Evolutionary conservation across 345 rosid species (phyloP), one percentile per base, ranked within the genome.

Genomic region (Aquilaria yunnanensis): DNA sequence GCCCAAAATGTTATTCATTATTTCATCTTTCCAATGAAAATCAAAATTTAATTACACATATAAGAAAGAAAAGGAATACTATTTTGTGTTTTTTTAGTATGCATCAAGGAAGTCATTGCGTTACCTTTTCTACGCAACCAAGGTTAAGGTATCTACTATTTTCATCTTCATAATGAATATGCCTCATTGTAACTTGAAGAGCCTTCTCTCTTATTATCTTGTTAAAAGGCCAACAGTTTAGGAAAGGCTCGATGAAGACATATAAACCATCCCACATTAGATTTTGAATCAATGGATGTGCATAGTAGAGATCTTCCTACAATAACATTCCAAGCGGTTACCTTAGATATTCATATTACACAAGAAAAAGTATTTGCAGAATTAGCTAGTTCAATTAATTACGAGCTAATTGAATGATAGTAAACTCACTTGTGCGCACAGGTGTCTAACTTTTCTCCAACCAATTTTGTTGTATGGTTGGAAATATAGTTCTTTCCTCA

Each of bases 81-180:
- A 23, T 23, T 23, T 23, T 23, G 23, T 23, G 23, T 23, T 23
- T 23, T 23, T 23, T 23, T 23, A 23, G 23, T 23, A 23, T 23
- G 23, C 23, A 23, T 23, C 23, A 23, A 23, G 23, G 51, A 47
- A 32, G 51, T 14, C 49, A 30, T 14, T 13, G 10, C 32, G 23
- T 23, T 71, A 84, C 89, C 86, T 84, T 84, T 68, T 75, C 81
- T 51, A 75, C 71, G 14, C 84, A 72, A 57, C 86, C 89, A 65
- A 79, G 82, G 58, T 85, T 76, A 52, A 82, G 69, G 74, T 80
- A 85, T 68, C 87, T 72, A 73, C 83, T 82, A 51, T 80, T 82
- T 59, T 82, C 83, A 13, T 85, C 90, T 74, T 85, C 87, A 48
- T 84, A 85, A 64, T 85, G 87, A n/a, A 85, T 79, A 66, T 77